These are phyloP conservation scores for Larix sibirica DNA, from an alignment of 83 land plant genomes.

Conservation along the genomic window DNA sequence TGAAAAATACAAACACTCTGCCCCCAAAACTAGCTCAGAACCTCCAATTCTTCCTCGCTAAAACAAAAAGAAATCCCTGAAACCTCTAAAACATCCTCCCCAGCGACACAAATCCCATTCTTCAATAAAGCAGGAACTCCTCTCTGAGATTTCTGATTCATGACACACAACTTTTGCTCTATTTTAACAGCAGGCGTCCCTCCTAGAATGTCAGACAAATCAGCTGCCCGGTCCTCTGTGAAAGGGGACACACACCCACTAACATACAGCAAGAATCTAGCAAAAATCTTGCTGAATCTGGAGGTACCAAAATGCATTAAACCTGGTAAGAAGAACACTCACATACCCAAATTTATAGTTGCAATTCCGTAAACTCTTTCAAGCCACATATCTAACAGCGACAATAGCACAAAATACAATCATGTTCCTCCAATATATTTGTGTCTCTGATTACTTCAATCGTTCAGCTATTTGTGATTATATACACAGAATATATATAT, in stretches of 20 bases:
- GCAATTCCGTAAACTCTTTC: background rate
- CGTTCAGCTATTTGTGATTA: background rate
- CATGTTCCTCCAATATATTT: background rate
- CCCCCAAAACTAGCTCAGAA: background rate
- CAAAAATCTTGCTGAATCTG: constrained; percentile 4
- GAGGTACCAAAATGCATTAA: background rate
- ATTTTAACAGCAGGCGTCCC: background rate
- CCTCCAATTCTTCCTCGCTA: background rate
- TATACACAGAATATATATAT: background rate
- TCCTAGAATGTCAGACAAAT: constrained; percentile 3
- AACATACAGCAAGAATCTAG: constrained; percentile 6
- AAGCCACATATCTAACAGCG: background rate
- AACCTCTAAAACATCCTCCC: background rate
- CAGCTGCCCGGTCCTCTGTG: background rate
- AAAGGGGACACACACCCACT: background rate
- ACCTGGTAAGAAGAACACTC: background rate
- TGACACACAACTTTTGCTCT: too few species aligned
- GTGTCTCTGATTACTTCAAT: background rate
- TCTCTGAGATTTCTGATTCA: too few species aligned
- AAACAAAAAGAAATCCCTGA: background rate
- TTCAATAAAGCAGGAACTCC: background rate
- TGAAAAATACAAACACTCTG: background rate
- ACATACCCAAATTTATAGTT: background rate
- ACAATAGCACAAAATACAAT: background rate
- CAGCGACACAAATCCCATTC: background rate